Base-by-base conservation (phyloP, 768 basidiomycete genomes). In the Pleurotus pulmonarius region DNA sequence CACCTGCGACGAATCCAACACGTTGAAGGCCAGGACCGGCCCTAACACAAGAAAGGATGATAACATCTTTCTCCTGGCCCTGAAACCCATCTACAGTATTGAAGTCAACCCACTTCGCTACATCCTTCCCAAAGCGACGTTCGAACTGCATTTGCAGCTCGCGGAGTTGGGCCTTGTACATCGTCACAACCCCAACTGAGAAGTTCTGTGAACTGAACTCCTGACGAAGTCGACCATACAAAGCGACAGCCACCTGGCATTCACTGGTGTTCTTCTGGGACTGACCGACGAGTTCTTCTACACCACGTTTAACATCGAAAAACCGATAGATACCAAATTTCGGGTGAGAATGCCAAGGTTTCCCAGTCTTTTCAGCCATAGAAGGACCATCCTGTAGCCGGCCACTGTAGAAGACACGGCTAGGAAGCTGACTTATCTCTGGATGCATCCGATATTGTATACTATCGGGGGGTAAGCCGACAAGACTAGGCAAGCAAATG, bases 381-480 rank as follows among this genome's bases (percentile, higher is more conserved):
- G 81, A 81, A 3, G 93, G 94, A 1, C 97, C 97, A 67, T 99
- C 93, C 44, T 81, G 73, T 8, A 99, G 75, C 37, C 81, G 78
- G 5, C 86, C 84, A 53, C 86, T 73, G 67, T 99, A 99, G 73
- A 99, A 99, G 1, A 94, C 71, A 46, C 77, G 79, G 58, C 94
- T 97, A 0, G 97, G 97, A 15, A 99, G 80, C 49, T 76, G 76
- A 59, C 94, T 96, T 66, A 98, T 98, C 51, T 92, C 87, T 1
- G 96, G 96, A 67, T 99, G 95, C 97, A 99, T 99, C 61, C 97
- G 95, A 67, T 99, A 99, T 73, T 99, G 97, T 41, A 99, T 98
- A 63, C 96, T 98, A 57, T 44, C 20, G 44, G 20, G 18, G 45
- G 49, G 48, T 25, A 52, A 59, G 26, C 20, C 49, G 7, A 12